A percentile compares a stretch with the other conserved stretches of the same genome.
Evolutionary conservation across 805 yeast genomes (phyloP).

Genomic region (Sugiyamaella boreocaroliniensis): DNA sequence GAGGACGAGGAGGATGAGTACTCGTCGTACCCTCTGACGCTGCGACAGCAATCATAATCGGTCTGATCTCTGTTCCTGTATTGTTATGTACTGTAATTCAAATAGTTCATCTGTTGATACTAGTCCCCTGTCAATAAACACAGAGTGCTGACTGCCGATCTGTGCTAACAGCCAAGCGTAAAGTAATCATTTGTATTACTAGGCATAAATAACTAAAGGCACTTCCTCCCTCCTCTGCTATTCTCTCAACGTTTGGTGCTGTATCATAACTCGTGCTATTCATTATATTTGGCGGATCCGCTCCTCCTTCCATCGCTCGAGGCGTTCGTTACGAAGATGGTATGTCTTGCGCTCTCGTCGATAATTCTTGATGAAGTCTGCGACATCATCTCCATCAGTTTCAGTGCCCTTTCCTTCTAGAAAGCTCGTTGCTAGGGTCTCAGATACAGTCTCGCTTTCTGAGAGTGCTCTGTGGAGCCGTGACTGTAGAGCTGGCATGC

Average conservation of each 20-base stretch:
- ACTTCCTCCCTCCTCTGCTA: not conserved
- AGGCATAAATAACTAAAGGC: too few species aligned
- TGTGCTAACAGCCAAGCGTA: too few species aligned
- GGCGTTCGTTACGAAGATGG: conserved; percentile 42
- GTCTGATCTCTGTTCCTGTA: not conserved
- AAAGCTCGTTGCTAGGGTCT: conserved; percentile 32
- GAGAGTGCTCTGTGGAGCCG: conserved; percentile 28
- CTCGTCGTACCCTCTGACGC: conserved; percentile 21
- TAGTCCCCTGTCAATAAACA: too few species aligned
- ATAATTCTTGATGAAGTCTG: conserved; percentile 39
- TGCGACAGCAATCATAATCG: conserved; percentile 2
- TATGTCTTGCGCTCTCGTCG: conserved; percentile 36
- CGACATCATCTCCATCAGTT: conserved; percentile 25
- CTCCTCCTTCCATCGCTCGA: conserved; percentile 42
- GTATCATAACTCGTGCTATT: not conserved
- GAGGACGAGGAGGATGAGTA: conserved; percentile 31
- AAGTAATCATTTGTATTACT: too few species aligned
- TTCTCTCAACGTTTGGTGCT: not conserved
- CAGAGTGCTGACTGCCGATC: too few species aligned
- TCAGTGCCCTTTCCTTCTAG: conserved; percentile 16
- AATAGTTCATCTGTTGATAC: too few species aligned
- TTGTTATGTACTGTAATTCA: not conserved
- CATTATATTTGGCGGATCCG: conserved; percentile 24
- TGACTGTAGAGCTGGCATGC: conserved; percentile 31
- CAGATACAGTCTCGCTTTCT: conserved; percentile 32